Conservation (phyloP, 208 protist genomes). For the Plasmodiophora brassicae region DNA sequence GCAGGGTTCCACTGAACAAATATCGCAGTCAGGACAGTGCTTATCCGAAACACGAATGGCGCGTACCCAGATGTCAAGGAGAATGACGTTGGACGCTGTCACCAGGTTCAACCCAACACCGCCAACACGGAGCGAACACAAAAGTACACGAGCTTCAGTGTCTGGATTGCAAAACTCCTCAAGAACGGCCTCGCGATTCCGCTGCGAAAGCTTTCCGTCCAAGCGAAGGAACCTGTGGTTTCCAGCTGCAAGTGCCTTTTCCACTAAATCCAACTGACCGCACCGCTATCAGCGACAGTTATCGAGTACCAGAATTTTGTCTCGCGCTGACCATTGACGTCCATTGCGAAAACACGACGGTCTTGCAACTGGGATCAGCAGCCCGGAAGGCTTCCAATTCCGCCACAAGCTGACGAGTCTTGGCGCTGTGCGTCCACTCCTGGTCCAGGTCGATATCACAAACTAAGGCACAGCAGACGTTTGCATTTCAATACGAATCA, state of each 20-base stretch:
- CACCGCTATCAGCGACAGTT: not conserved
- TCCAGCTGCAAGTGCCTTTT: not conserved
- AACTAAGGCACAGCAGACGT: not conserved
- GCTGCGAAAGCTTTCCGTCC: not conserved
- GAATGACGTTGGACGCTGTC: slow-evolving; percentile 3
- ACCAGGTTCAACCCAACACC: not conserved
- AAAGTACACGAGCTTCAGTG: not conserved
- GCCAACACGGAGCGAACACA: slow-evolving; percentile 6
- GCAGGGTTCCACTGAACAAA: not conserved
- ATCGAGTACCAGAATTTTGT: not conserved
- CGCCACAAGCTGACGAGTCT: not conserved
- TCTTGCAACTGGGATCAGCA: not conserved
- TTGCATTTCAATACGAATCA: not conserved
- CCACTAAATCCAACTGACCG: not conserved
- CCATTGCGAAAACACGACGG: slow-evolving; percentile 22
- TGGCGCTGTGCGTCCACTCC: slow-evolving; percentile 1
- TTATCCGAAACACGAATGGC: too few species aligned
- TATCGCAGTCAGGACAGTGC: too few species aligned
- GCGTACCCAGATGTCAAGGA: slow-evolving; percentile 25
- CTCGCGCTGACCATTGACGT: slow-evolving; percentile 12
- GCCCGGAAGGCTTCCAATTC: not conserved
- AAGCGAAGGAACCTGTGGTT: not conserved
- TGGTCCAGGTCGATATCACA: not conserved
- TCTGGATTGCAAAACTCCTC: not conserved
- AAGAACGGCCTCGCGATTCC: not conserved